Conservation (phyloP, 345 rosid genomes). For the Crucihimalaya himalaica region DNA sequence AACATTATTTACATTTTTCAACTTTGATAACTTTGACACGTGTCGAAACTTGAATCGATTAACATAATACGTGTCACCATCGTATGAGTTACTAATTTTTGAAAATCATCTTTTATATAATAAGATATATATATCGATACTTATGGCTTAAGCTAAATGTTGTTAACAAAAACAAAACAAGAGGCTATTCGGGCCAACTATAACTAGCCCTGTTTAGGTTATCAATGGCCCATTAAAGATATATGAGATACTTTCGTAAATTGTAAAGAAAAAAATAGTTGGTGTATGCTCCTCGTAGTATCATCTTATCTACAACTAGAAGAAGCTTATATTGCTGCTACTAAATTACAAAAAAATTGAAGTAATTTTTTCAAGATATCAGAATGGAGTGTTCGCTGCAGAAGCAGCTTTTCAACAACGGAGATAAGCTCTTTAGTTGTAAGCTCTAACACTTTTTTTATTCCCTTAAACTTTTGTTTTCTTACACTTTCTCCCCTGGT, state of each 20-base stretch:
- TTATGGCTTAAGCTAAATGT: neutral
- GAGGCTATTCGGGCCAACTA: neutral
- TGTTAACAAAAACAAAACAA: neutral
- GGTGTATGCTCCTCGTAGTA: conserved; percentile 17
- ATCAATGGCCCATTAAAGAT: conserved; percentile 10
- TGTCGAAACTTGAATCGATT: too few relatives aligned
- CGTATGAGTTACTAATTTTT: too few relatives aligned
- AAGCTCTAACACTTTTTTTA: conserved; percentile 33
- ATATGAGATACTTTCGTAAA: neutral
- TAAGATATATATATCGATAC: too few relatives aligned
- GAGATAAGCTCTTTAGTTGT: conserved; percentile 38
- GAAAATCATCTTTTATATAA: too few relatives aligned
- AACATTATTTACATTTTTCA: too few relatives aligned
- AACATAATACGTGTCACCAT: too few relatives aligned
- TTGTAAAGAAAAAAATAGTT: neutral
- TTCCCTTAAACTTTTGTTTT: too few relatives aligned
- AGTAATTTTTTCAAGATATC: neutral
- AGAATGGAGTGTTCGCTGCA: conserved; percentile 34
- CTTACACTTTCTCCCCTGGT: neutral
- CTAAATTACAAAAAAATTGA: conserved; percentile 19
- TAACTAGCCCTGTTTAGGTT: neutral
- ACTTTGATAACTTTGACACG: too few relatives aligned
- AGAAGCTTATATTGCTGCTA: conserved; percentile 14
- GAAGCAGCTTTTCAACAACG: conserved; percentile 33
- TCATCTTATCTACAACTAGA: conserved; percentile 36